Evolutionary conservation across 805 yeast species (phyloP), one percentile per base, ranked within the genome.

Genomic region (Candida glaebosa): DNA sequence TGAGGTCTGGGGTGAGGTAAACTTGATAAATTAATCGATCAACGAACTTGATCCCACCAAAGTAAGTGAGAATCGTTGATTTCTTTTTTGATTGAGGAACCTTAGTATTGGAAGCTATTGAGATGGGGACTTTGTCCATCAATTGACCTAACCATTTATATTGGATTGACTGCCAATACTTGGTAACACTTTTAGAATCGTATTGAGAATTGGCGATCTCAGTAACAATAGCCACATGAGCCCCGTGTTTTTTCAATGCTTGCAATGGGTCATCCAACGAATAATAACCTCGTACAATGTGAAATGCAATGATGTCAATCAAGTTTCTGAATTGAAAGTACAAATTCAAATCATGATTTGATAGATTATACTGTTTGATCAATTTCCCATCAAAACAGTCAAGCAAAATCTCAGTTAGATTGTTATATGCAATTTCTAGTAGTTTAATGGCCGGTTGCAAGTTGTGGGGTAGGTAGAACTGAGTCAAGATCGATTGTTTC

Each of bases 91-190:
- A 52, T n/a, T 41, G 39, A 18, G 49, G 24, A 42, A 43, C 25
- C 2, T 38, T 34, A n/a, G 38, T 25, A 34, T 59, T 44, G 5
- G 48, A 30, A 5, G 54, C 18, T 9, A 67, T 57, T 2, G 78
- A 73, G 9, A 53, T 47, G 0, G 85, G 85, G 1, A 76, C 65
- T n/a, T 60, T 39, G 7, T 64, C 70, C 39, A 81, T 60, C 14
- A 84, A 56, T 42, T 82, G 77, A 0, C 84, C 87, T 9, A 86
- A 61, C 81, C 84, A 76, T 32, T 78, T 73, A 48, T 78, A 75
- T 53, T 86, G 95, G n/a, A 63, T 53, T 0, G 82, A 73, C 8
- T 71, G 51, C 95, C 95, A 86, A 31, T 69, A 48, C 19, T 45
- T 22, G 20, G 40, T 45, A 14, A 36, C 40, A 5, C 44, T 37